phyloP scores from a whole-genome alignment of 192 early-diverging fungal genomes.

The Tieghemiomyces parasiticus region DNA sequence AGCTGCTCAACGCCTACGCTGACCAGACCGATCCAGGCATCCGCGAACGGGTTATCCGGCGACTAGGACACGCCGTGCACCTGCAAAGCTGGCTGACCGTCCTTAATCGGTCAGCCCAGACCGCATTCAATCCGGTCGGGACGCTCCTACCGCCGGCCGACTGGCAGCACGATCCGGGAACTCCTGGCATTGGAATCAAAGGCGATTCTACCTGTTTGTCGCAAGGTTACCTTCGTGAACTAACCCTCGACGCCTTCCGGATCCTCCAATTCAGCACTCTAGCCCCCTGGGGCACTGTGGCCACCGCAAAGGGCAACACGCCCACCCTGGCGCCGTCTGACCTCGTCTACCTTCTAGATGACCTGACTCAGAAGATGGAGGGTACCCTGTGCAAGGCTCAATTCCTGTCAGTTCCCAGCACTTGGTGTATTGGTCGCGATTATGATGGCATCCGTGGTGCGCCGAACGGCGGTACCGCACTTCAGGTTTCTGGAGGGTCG shows the following conservation, averaged over 20 bases:
- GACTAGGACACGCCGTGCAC: conserved; percentile 21
- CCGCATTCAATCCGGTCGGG: too few species aligned
- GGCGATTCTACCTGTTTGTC: too few species aligned
- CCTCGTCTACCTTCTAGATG: conserved; percentile 2
- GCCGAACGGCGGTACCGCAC: too few species aligned
- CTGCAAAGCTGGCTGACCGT: conserved; percentile 15
- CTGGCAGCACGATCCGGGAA: conserved; percentile 5
- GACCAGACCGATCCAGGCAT: conserved; percentile 20
- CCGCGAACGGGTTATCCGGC: conserved; percentile 16
- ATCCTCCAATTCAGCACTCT: neutral
- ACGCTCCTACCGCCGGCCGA: conserved; percentile 13
- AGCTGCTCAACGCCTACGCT: conserved; percentile 50
- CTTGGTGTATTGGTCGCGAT: conserved; percentile 1
- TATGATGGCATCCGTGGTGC: too few species aligned
- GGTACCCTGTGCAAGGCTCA: neutral
- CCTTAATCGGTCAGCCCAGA: too few species aligned
- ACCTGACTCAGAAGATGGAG: neutral
- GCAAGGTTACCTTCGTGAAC: conserved; percentile 8
- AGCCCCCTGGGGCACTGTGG: neutral
- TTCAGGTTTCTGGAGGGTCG: too few species aligned
- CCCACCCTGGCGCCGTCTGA: neutral
- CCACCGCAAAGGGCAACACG: neutral
- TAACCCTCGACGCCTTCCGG: conserved; percentile 6
- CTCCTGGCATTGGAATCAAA: neutral
- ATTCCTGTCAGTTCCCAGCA: neutral